Evolutionary conservation across 2,329 filamentous ascomycete genomes (phyloP), one percentile per base, ranked within the genome.

Genomic region (Colletotrichum tabaci): DNA sequence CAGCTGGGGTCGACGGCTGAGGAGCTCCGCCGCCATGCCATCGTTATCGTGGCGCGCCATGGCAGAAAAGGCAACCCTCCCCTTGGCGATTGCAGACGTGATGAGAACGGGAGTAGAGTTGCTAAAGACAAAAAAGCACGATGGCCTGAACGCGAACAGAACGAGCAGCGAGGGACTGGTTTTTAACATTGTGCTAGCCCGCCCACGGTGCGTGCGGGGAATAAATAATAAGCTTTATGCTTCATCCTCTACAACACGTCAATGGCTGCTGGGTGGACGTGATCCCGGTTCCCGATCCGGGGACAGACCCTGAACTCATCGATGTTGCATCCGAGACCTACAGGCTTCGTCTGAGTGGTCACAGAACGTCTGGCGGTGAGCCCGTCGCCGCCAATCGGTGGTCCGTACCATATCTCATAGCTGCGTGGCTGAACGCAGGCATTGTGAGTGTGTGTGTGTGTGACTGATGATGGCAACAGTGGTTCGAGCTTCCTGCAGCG

Each of bases 131-230:
- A 21, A 15, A 1, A 4, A 35, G 1, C 8, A 35, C 8, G 8
- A 35, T 35, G 8, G 30, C 26, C 26, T 30, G 5, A 30, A 30
- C 26, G 26, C 26, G 30, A 35, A 35, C 30, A 9, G 30, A 35
- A 35, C 8, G 2, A 35, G 30, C 30, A 21, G 12, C 4, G 13
- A 26, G 12, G 58, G n/a, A 2, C n/a, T 26, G 16, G 30, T 21
- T 40, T 40, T 10, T 40, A 3, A n/a, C 40, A 38, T 18, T n/a
- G 6, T 40, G 8, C n/a, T 26, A 44, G 38, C 23, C 35, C 13
- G 21, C 38, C 49, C 12, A 6, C 26, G 26, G 26, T 30, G 26
- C 23, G 67, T 71, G 67, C 61, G 56, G 67, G 67, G 67, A 52
- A 61, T 35, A 0, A 52, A 61, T 35, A 0, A 35, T 35, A 35